A percentile compares a stretch with the other conserved stretches of the same genome.
Conservation (phyloP, 345 rosid genomes). For the Cardamine chenopodiifolia region DNA sequence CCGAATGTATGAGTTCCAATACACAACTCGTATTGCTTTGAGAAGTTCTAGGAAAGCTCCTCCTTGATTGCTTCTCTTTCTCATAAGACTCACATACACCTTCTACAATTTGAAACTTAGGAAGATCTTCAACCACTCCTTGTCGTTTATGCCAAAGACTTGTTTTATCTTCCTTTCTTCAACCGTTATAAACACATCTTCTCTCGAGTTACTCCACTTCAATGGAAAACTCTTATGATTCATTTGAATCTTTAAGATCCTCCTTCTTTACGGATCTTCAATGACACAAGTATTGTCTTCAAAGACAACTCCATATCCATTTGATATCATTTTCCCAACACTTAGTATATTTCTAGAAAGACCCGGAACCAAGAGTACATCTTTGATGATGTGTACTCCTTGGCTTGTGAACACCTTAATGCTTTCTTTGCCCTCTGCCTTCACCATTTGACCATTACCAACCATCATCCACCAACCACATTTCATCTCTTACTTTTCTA, state of each 20-base stretch:
- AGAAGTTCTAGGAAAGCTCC: not conserved
- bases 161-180: too few relatives aligned
- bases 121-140: not conserved
- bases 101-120: not conserved
- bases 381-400: not conserved
- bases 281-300: not conserved
- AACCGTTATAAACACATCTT: too few relatives aligned
- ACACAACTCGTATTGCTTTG: not conserved
- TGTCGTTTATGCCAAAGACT: not conserved
- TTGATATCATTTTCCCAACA: slow-evolving; percentile 13
- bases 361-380: not conserved
- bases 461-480: not conserved
- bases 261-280: not conserved
- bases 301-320: not conserved
- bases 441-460: too few relatives aligned
- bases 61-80: not conserved
- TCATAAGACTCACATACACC: not conserved
- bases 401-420: too few relatives aligned
- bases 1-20: not conserved
- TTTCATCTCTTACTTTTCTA: not conserved
- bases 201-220: not conserved
- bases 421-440: too few relatives aligned
- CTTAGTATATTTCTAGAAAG: not conserved
- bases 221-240: not conserved
- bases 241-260: not conserved